A percentile compares a stretch with the other conserved stretches of the same genome.
Conservation (phyloP, 352 stramenopile species). For the Hyaloperonospora arabidopsidis region DNA sequence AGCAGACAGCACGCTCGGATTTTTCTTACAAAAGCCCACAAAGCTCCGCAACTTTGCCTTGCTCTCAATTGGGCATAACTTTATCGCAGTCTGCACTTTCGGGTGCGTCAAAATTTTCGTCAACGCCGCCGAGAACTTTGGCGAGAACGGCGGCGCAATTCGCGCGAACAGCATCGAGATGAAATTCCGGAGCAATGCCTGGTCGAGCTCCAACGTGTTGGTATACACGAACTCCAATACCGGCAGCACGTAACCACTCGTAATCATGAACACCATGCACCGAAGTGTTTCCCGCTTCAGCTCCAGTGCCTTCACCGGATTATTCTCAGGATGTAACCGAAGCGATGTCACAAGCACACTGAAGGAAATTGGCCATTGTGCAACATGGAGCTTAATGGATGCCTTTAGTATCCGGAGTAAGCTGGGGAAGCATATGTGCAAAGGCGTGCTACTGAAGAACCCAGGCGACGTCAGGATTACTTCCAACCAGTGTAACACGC, state of each 20-base stretch:
- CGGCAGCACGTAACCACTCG: constrained; percentile 74
- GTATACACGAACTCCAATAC: constrained; percentile 78
- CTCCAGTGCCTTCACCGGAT: constrained; percentile 80
- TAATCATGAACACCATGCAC: constrained; percentile 86
- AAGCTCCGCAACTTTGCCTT: constrained; percentile 70
- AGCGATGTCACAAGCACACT: constrained; percentile 69
- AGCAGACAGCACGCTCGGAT: constrained; percentile 40
- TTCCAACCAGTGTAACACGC: constrained; percentile 77
- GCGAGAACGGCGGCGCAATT: constrained; percentile 68
- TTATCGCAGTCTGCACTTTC: constrained; percentile 79
- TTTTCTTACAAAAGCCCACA: constrained; percentile 61
- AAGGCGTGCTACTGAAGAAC: constrained; percentile 77
- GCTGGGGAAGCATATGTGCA: constrained; percentile 82
- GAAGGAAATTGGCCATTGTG: constrained; percentile 81
- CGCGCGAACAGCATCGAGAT: constrained; percentile 70
- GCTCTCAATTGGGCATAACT: constrained; percentile 66
- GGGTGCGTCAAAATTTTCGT: constrained; percentile 73
- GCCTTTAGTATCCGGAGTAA: constrained; percentile 69
- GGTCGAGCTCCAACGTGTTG: constrained; percentile 75
- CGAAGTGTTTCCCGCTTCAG: constrained; percentile 77
- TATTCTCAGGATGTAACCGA: constrained; percentile 65
- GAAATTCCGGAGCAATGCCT: constrained; percentile 80
- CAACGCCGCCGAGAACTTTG: constrained; percentile 62
- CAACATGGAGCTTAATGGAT: constrained; percentile 67
- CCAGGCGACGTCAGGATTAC: constrained; percentile 60